Evolutionary conservation across 192 early-diverging fungal species (phyloP).

Genomic region (Dimargaris verticillata): DNA sequence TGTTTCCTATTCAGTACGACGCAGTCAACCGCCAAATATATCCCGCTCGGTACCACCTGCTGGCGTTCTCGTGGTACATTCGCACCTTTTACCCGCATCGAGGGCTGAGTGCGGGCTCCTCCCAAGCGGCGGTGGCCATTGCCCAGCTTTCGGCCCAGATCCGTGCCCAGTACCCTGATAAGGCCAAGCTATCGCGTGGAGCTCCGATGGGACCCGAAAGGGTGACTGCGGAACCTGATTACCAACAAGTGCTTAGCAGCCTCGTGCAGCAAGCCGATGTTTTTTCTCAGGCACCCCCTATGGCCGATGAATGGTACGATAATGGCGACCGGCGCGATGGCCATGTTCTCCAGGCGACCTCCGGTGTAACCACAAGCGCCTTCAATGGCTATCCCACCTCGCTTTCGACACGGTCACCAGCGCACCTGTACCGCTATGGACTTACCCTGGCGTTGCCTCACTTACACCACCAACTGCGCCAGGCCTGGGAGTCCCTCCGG

Average conservation of each 20-base stretch:
- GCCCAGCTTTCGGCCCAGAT: too few species aligned
- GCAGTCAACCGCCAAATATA: background rate
- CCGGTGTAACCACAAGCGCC: background rate
- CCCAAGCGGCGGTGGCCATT: background rate
- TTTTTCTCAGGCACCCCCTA: background rate
- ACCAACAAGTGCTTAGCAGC: too few species aligned
- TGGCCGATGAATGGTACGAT: background rate
- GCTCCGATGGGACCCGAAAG: too few species aligned
- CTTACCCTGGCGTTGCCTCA: constrained; percentile 2
- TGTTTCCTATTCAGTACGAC: constrained; percentile 3
- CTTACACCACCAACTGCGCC: background rate
- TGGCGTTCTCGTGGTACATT: background rate
- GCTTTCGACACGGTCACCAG: too few species aligned
- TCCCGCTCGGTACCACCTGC: constrained; percentile 1
- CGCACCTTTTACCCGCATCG: background rate
- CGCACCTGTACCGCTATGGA: background rate
- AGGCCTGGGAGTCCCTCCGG: background rate
- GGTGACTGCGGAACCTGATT: too few species aligned
- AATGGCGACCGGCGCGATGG: background rate
- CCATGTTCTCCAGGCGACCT: background rate
- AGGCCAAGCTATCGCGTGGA: too few species aligned
- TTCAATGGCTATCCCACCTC: background rate
- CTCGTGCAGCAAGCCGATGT: background rate
- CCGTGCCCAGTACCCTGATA: too few species aligned
- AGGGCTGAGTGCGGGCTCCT: constrained; percentile 1